Evolutionary conservation across 768 basidiomycete species (phyloP), one percentile per base, ranked within the genome.

Genomic region (Leccinum incarnatum): DNA sequence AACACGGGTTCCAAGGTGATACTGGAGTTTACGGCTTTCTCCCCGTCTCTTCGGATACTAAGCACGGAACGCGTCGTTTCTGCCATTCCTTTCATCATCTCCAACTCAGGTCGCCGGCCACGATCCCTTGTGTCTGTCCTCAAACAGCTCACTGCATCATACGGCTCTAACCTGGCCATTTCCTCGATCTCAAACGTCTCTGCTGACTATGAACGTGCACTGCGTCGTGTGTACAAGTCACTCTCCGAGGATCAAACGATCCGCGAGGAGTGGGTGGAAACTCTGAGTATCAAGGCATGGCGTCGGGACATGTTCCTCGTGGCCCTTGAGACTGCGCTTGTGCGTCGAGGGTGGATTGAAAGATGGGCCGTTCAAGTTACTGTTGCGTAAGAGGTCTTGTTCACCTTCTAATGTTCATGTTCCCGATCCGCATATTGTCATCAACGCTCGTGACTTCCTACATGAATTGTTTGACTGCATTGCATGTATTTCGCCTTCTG

Each of bases 281-380:
- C 52, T 19, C 65, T 73, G 54, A 74, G 81, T 46, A 52, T 67
- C 6, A 65, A 66, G 47, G 74, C 65, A 36, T 83, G 80, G 82
- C 74, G 82, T 54, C 77, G 79, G 62, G 73, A 79, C 54, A 70
- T 77, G 58, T 71, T 84, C n/a, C 65, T 79, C 60, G 55, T 80
- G 30, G 72, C 72, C 29, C 83, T 85, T 74, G 83, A 87, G 65
- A 81, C 79, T 21, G 81, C 75, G 0, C 72, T 86, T 37, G 67
- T 85, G 15, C 68, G 72, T 45, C 75, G 73, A 4, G 77, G 79
- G 15, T 67, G 75, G 61, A 63, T 86, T 53, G 70, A 69, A 62
- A 74, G 81, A 55, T 87, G 84, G 85, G 70, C 75, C 12, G 29
- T 72, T 45, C 65, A 67, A 51, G 62, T 72, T 47, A 59, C 55